Evolutionary conservation across 805 yeast genomes (phyloP), one percentile per base, ranked within the genome.

Genomic region (Priceomyces carsonii): DNA sequence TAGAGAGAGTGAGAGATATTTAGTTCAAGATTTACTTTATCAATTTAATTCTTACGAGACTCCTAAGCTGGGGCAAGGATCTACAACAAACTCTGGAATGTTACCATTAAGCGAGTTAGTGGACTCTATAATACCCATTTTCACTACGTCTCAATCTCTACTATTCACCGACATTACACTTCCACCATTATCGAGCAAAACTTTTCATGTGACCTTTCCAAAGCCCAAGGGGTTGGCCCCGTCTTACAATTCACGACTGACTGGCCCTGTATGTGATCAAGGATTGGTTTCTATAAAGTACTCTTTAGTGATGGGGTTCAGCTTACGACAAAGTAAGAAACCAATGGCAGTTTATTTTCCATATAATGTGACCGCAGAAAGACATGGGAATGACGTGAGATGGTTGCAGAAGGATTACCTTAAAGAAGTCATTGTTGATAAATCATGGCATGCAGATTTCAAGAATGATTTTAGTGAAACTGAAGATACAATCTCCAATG

Each of bases 211-310:
- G 6, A 50, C 42, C 26, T 47, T 63, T 36, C 59, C 57, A 1
- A 44, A 43, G 15, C 37, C 54, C 3, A 33, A 40, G n/a, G 43
- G 45, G 10, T 43, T 59, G 20, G 71, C 74, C 6, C 74, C 74
- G 0, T 55, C 65, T 9, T 68, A 68, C 46, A 68, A 68, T 42
- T 45, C 66, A 6, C 48, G 51, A 10, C 69, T 64, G 71, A 62
- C 72, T 0, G 69, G 71, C 0, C 48, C 59, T 1, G 52, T 54
- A 3, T 54, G 69, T 21, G 72, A 67, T 26, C 69, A 59, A 31
- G 73, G 72, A 2, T 51, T 54, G 37, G 46, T 64, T 2, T 61
- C 70, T 34, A 59, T 68, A 6, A 51, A 51, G 22, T 67, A 68
- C 47, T 55, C 59, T 42, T 42, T 67, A 30, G 53, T 65, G 7